Base-by-base conservation (phyloP, 495 filamentous ascomycete species). In the Haplographium delicatum region DNA sequence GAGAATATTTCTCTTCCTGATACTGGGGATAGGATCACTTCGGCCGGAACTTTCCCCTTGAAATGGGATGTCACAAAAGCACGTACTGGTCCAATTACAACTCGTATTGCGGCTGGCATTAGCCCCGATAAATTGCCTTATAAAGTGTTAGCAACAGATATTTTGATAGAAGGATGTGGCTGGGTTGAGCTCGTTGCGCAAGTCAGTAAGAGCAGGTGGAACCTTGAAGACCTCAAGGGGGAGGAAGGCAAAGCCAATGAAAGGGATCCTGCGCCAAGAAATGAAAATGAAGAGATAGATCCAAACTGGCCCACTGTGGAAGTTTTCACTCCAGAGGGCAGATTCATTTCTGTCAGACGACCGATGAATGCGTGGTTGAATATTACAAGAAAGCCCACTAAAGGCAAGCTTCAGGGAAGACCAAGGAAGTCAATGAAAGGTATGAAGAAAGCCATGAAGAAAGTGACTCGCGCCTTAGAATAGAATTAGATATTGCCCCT, bases 111-210 rank as follows among this genome's bases (percentile, higher is more conserved):
- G 1, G 71, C 71, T 26, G 73, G 72, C 22, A 62, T 86, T 23
- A 76, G 72, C 19, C 54, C 67, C 0, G 72, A 82, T 0, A 53
- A 56, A 19, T 68, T 97, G 30, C 91, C 90, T 2, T 99, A 91
- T 63, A 75, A 73, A 8, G 80, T 96, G 3, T 71, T 91, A 45
- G 75, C 82, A 5, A 75, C 84, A 0, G 93, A 99, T 63, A 80
- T 99, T 30, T 69, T 99, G 6, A 82, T 99, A 28, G 89, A 96
- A 57, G 88, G 91, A 16, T 82, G 83, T 33, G 93, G 93, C 2
- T 99, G 94, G 91, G 75, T 99, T 6, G 93, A 99, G 64, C 65
- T 99, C 16, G 83, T 79, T 5, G 81, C 83, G 11, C 91, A 97
- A 65, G 76, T 93, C 6, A 80, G 91, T 19, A 76, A 74, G 20